Evolutionary conservation across 768 basidiomycete genomes (phyloP), one percentile per base, ranked within the genome.

Genomic region (Pholiota conissans): DNA sequence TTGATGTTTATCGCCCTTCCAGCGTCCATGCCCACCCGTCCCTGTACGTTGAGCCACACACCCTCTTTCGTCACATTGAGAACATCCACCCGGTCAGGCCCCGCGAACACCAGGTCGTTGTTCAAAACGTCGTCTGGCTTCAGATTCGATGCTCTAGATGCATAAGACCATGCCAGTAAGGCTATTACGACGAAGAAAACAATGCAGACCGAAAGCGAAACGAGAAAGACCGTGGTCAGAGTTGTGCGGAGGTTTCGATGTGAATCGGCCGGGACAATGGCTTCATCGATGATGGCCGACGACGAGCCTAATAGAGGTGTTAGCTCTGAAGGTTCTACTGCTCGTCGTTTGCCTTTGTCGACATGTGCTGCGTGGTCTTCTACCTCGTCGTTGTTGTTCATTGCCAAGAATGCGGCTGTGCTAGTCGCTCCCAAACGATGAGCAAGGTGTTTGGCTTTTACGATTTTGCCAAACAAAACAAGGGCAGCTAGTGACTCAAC

Each of bases 141-240:
- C 14, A 84, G 64, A 55, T 71, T 68, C 13, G 83, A 78, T 0
- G 81, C 82, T 29, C 76, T 77, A 16, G 86, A 75, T 18, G 85
- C 83, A 63, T 90, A 91, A 3, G 85, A 84, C 75, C 83, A 89
- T 5, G 83, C 86, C 8, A 90, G 72, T 16, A 89, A 63, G 3
- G 73, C 77, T 9, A 84, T 45, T 3, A 78, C 49, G 13, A 80
- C 63, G 35, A 84, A 74, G 3, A 76, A 28, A 18, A 82, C 24
- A 39, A 86, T 64, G 61, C 80, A 84, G 46, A 85, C 30, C 27
- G 72, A 73, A 5, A 90, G 71, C 0, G 88, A 81, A 30, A 73
- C 65, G n/a, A 85, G 65, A 69, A 91, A 91, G 56, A 90, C 79
- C 45, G 66, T 66, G 0, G 71, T 67, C 8, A 84, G 72, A 51